Base-by-base conservation (phyloP, 1,284 basidiomycete species). In the Cryptococcus sp. region DNA sequence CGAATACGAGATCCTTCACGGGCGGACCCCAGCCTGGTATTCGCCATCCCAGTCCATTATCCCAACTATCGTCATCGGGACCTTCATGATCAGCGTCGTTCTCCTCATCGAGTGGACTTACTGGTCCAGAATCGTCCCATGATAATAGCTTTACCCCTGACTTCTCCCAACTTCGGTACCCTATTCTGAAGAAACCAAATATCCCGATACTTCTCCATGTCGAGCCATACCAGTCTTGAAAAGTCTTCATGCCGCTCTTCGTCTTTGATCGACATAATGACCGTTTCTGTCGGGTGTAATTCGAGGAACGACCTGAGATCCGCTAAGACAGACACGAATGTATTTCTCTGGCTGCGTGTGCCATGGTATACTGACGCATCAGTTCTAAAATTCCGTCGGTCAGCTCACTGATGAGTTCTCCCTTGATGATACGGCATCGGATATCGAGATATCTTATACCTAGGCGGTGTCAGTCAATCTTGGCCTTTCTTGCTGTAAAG, bases 241-340 rank as follows among this genome's bases (percentile, higher is more conserved):
- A 91, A 91, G 10, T 59, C 13, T 2, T 52, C 54, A 54, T n/a
- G 62, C 55, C 24, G 70, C 14, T 61, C 84, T 69, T 93, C 91
- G 69, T 92, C 86, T 70, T 93, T 92, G 67, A 94, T 81, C 11
- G 84, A 90, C 75, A 91, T 82, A 34, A 93, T 80, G 37, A 93
- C 68, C 0, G 86, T 86, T 71, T 93, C 90, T 37, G 78, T 78
- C 2, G 74, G 78, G 1, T 85, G 78, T 0, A 78, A 76, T 7
- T 78, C 78, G 36, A 93, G 81, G 72, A 89, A 94, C 1, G 67
- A 60, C 59, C 91, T 64, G 4, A 48, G 53, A 19, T 78, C 77
- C 3, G 76, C 61, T 13, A 92, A 78, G 48, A 87, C 82, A 14
- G 79, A 76, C 51, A 81, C 75, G 69, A 90, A 91, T 0, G 84